Evolutionary conservation across 225 moss, liverwort and hornwort species (phyloP), one percentile per base, ranked within the genome.

Genomic region (Polytrichum formosum): DNA sequence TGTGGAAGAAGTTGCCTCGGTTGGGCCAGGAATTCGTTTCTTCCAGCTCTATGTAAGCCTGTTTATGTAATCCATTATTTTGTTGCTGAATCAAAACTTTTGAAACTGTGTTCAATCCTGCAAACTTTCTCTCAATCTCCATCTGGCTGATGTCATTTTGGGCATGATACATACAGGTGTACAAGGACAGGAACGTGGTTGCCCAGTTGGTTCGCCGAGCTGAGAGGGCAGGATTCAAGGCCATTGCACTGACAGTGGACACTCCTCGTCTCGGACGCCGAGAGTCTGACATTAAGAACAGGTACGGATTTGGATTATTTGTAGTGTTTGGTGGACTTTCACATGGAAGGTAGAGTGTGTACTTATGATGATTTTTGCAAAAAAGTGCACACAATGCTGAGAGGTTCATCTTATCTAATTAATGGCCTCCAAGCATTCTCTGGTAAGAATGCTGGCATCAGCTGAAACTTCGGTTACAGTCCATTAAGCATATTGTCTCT

Each of bases 271-370:
- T 84, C 1, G 93, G 93, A 54, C 85, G 85, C 26, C 83, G 93
- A 29, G 93, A 93, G 80, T 81, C 82, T 16, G 93, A 93, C 76
- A 88, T 85, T 64, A 93, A 91, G 86, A 93, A 93, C 74, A 89
- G 90, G 93, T 91, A 22, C 5, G 46, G 13, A 35, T 35, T 9
- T 33, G 33, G 33, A 33, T 33, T 33, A 7, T 2, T 7, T 8
- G 9, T 9, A 35, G 35, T 35, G 13, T 37, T 37, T 37, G 37
- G 37, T 37, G 37, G 13, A 37, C 13, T 37, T 10, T 37, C 37
- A 37, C 37, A 13, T 2, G 37, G 10, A 37, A 13, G 37, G 37
- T 16, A 46, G 46, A 16, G 13, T 46, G 13, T 13, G 46, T 46
- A 16, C 10, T 13, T 46, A 46, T 46, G 46, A 16, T 16, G 13